Conservation (phyloP, 148 eudicot species). For the Cornus kousa region DNA sequence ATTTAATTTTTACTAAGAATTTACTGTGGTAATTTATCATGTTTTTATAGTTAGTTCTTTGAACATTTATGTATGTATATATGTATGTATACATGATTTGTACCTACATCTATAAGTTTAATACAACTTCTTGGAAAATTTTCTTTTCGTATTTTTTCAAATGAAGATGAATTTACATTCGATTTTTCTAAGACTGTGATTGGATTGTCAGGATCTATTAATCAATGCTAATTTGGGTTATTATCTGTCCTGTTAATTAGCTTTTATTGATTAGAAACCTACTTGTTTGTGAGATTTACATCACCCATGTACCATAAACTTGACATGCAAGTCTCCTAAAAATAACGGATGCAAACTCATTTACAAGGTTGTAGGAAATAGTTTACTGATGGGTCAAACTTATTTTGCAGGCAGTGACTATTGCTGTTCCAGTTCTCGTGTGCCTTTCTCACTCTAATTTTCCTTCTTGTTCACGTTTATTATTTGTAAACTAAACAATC, state of each 20-base stretch:
- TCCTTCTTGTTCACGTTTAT: not conserved
- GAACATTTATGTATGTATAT: too few relatives aligned
- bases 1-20: too few relatives aligned
- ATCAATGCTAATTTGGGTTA: not conserved
- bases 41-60: too few relatives aligned
- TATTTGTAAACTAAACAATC: not conserved
- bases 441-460: not conserved
- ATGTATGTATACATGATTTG: too few relatives aligned
- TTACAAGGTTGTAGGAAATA: not conserved
- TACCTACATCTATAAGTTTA: too few relatives aligned
- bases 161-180: too few relatives aligned
- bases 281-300: not conserved
- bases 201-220: not conserved
- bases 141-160: too few relatives aligned
- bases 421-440: not conserved
- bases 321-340: not conserved
- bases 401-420: not conserved
- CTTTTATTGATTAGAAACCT: too few relatives aligned
- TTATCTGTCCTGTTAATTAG: too few relatives aligned
- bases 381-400: not conserved
- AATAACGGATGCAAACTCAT: not conserved
- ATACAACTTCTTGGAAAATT: too few relatives aligned
- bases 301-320: not conserved
- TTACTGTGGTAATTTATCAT: too few relatives aligned
- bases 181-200: not conserved